Base-by-base conservation (phyloP, 306 rosid genomes). In the Malus asiatica region DNA sequence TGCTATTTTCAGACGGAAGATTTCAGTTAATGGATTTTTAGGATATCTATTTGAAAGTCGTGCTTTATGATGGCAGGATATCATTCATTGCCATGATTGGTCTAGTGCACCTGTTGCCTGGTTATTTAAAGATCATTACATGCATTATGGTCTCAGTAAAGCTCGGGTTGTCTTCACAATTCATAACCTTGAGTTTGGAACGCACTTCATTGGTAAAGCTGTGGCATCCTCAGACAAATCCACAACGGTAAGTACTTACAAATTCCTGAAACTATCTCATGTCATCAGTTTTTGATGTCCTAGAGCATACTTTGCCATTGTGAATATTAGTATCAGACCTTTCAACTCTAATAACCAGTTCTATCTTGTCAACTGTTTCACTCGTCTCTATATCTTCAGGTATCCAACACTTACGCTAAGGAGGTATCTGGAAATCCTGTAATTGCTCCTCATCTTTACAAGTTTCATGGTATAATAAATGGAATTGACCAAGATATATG, bases 61-160 rank as follows among this genome's bases (percentile, higher is more conserved):
- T 74, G 75, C 73, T 80, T 82, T 76, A 69, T 76, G 75, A 77
- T 81, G 77, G 38, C 89, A 95, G 98, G 99, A 96, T 89, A 89
- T 96, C 77, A 87, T 96, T 80, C 99, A 96, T 77, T 96, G 99
- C 85, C 99, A 96, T 83, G 99, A 96, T 89, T 96, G 99, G 99
- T 87, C 97, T 1, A 96, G 96, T 78, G 99, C 99, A 23, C 97
- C 98, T 10, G 96, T 92, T 86, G 81, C 99, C n/a, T 89, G 99
- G 99, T 77, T 96, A 80, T 96, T 84, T 83, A 96, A 92, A 84
- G 99, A 96, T 51, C 87, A 86, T 22, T 96, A 96, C 74, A 40
- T 57, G 82, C 88, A 90, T 70, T 88, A 90, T 77, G 98, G 99
- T 67, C 99, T 90, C 79, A 83, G 90, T 66, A 92, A 90, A 71